Evolutionary conservation across 1,284 basidiomycete species (phyloP).

Genomic region (Jaminaea rosea): DNA sequence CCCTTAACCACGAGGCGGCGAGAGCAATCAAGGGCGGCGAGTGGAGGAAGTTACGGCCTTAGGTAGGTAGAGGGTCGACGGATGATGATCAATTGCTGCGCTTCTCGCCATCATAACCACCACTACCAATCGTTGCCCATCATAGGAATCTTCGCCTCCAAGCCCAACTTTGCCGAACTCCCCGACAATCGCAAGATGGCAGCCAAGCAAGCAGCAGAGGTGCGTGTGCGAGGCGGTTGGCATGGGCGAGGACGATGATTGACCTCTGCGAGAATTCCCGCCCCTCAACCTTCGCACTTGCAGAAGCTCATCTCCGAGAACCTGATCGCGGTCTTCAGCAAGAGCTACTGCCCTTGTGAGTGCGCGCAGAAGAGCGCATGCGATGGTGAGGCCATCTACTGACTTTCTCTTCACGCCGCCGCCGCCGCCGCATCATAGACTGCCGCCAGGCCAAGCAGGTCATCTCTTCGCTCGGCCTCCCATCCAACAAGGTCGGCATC

Average conservation of each 20-base stretch:
- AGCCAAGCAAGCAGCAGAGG: conserved; percentile 42
- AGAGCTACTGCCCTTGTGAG: conserved; percentile 41
- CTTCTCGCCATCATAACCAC: not conserved
- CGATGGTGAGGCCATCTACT: conserved; percentile 7
- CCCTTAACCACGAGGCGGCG: no score
- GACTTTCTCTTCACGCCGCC: not conserved
- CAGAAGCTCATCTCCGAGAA: conserved; percentile 41
- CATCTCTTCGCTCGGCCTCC: conserved; percentile 38
- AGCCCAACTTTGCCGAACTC: not conserved
- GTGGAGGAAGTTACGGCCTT: no score
- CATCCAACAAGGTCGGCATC: conserved; percentile 37
- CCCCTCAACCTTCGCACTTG: not conserved
- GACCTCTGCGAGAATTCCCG: no score
- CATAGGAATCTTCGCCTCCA: conserved; percentile 18
- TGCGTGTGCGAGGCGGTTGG: conserved; percentile 1
- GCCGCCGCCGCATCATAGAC: conserved; percentile 11
- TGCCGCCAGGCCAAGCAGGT: conserved; percentile 45
- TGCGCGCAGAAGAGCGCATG: not conserved
- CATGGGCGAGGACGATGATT: not conserved
- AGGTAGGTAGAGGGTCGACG: no score
- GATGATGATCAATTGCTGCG: no score
- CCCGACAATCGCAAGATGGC: conserved; percentile 30
- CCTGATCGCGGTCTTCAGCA: conserved; percentile 48
- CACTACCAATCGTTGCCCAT: not conserved
- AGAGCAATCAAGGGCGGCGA: no score